phyloP scores from a whole-genome alignment of 164 flowering plant species.

The Macadamia integrifolia region DNA sequence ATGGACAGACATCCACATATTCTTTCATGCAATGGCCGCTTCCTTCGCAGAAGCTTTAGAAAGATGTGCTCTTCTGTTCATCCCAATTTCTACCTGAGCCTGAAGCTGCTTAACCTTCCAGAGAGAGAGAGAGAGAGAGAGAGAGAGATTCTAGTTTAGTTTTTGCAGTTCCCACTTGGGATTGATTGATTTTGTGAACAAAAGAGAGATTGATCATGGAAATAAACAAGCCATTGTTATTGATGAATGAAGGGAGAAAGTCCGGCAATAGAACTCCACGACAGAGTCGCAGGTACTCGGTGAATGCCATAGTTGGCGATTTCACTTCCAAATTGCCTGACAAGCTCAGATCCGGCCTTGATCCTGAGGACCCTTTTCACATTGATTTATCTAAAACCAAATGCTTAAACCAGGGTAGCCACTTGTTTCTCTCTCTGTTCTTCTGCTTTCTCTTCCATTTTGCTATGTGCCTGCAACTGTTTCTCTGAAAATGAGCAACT shows the following conservation, averaged over 20 bases:
- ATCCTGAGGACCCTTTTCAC: conserved; percentile 27
- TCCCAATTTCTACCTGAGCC: too few relatives aligned
- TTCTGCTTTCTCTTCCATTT: not conserved
- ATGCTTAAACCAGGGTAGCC: conserved; percentile 26
- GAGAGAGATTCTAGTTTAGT: not conserved
- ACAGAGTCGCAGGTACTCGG: conserved; percentile 8
- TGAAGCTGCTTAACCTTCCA: too few relatives aligned
- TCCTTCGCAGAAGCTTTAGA: too few relatives aligned
- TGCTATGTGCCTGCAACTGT: too few relatives aligned
- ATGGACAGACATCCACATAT: too few relatives aligned
- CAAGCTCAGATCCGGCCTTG: conserved; percentile 26
- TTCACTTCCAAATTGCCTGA: conserved; percentile 26
- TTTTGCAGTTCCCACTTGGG: too few relatives aligned
- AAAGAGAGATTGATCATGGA: too few relatives aligned
- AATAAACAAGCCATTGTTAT: not conserved
- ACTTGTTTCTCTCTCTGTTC: not conserved
- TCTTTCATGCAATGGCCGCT: too few relatives aligned
- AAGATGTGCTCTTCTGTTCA: too few relatives aligned
- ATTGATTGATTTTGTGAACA: too few relatives aligned
- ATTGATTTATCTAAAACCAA: conserved; percentile 26
- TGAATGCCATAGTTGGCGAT: conserved; percentile 18
- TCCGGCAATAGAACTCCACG: not conserved
- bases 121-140: not conserved
- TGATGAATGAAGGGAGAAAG: not conserved
- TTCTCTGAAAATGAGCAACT: too few relatives aligned